Conservation (phyloP, 2,329 filamentous ascomycete species). For the Monosporascus ibericus region DNA sequence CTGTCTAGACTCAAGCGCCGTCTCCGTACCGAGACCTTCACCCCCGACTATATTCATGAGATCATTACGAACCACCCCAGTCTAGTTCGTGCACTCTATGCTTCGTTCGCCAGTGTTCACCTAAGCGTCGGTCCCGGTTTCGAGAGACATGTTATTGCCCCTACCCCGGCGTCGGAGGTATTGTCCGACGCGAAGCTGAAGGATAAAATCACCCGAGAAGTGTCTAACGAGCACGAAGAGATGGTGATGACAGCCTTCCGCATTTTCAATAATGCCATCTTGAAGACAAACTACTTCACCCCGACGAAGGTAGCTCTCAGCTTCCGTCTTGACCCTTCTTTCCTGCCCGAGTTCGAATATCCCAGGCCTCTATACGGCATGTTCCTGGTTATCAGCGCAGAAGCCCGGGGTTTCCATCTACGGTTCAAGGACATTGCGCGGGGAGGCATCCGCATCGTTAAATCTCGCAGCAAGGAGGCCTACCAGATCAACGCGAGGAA, state of each 20-base stretch:
- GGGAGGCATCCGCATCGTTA: constrained; percentile 96
- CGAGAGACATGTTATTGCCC: constrained; percentile 45
- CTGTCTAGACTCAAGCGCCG: constrained; percentile 93
- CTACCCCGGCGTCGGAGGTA: constrained; percentile 58
- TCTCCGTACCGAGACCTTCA: constrained; percentile 93
- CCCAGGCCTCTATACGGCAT: constrained; percentile 92
- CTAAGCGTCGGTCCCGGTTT: constrained; percentile 49
- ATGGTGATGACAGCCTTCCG: constrained; percentile 98
- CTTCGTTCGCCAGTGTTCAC: constrained; percentile 86
- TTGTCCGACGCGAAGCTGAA: constrained; percentile 68
- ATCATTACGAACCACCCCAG: constrained; percentile 90
- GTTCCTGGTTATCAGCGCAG: constrained; percentile 96
- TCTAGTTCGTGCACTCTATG: constrained; percentile 80
- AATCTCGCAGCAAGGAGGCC: constrained; percentile 91
- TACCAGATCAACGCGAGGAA: constrained; percentile 95
- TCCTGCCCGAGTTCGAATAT: constrained; percentile 89
- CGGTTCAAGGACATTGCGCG: constrained; percentile 96
- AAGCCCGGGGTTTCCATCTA: constrained; percentile 94
- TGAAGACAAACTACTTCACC: constrained; percentile 97
- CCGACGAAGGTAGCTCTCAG: constrained; percentile 97
- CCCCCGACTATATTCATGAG: constrained; percentile 94
- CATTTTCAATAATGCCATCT: constrained; percentile 85
- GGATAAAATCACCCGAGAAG: constrained; percentile 71
- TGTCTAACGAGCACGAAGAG: constrained; percentile 88
- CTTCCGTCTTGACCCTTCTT: constrained; percentile 85